Evolutionary conservation across 148 eudicot genomes (phyloP), one percentile per base, ranked within the genome.

Genomic region (Spergularia bocconei): DNA sequence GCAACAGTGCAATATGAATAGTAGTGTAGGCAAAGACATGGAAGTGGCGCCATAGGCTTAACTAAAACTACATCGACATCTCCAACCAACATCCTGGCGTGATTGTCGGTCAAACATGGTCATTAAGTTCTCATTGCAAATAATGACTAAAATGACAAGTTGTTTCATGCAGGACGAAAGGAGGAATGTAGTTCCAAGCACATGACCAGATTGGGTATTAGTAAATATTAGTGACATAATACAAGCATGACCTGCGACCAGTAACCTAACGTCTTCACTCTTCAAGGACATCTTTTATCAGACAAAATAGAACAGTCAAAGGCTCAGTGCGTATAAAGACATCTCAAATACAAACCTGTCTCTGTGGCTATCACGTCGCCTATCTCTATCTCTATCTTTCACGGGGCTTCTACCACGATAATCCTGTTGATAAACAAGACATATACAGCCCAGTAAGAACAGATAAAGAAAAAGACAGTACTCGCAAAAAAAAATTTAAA

Each of bases 321-420:
- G 20, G 39, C 58, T 6, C 12, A 61, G 1, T 10, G 17, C 10
- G 25, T 41, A 44, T 19, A n/a, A 23, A 23, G n/a, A 50, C 6
- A 55, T 36, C 61, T 57, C 36, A 39, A 44, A 17, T 19, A 16
- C 66, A 76, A 75, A 89, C 98, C 98, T 88, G 84, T 93, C 78
- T 87, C 93, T 86, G 88, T 93, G 90, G 74, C 98, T 84, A 44
- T 93, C 98, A 67, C 88, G 91, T 81, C 76, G 89, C 74, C 93
- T 88, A 39, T 93, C 98, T 78, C 97, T 86, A 21, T 89, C 98
- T 82, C 93, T 86, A 21, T 89, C 98, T 82, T 92, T 85, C 33
- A 87, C 63, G 52, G 97, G 98, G 75, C 98, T 93, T 66, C 88
- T 86, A 54, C 87, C 98, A 14, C 92, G 92, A 73, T 91, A 81